Evolutionary conservation across 148 eudicot genomes (phyloP), one percentile per base, ranked within the genome.

Genomic region (Rhododendron henanense): DNA sequence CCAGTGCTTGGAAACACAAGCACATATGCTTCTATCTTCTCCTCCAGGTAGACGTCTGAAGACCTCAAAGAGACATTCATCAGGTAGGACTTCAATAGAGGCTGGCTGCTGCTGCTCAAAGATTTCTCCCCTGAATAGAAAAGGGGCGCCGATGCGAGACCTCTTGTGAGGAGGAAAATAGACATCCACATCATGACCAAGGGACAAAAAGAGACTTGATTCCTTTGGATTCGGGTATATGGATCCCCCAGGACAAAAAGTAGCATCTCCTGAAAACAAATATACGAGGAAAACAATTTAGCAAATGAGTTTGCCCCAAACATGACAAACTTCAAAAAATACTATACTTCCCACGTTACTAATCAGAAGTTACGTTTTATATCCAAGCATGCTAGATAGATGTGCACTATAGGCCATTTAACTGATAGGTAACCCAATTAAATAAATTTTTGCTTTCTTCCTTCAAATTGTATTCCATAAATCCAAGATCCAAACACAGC

Each of bases 51-150:
- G 89, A 19, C 94, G 98, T 83, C 94, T 91, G 81, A 97, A 89
- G 87, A 97, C 86, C 94, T 94, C 99, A 73, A 93, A 95, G 48
- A 97, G 88, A 86, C 96, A 95, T 90, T 97, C 99, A 73, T 95
- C 98, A 0, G 98, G 98, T 45, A 97, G 98, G 59, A 89, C 86
- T 63, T 97, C 96, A 75, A 95, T 89, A 6, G 95, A 92, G 78
- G 93, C 88, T 50, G 85, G 90, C 44, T 81, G 87, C 71, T 88
- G 86, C 65, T 88, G 87, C 75, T 88, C 86, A 11, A 89, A 83
- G 33, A 57, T 83, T 78, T 84, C 87, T 78, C 69, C 93, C 47
- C 85, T 61, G 55, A 88, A 55, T 25, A 89, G 83, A 80, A 90
- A 85, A 2, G 95, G 93, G 81, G 95, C 94, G 83, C 71, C 89